Evolutionary conservation across 225 moss, liverwort and hornwort genomes (phyloP), one percentile per base, ranked within the genome.

Genomic region (Anthoceros angustus): DNA sequence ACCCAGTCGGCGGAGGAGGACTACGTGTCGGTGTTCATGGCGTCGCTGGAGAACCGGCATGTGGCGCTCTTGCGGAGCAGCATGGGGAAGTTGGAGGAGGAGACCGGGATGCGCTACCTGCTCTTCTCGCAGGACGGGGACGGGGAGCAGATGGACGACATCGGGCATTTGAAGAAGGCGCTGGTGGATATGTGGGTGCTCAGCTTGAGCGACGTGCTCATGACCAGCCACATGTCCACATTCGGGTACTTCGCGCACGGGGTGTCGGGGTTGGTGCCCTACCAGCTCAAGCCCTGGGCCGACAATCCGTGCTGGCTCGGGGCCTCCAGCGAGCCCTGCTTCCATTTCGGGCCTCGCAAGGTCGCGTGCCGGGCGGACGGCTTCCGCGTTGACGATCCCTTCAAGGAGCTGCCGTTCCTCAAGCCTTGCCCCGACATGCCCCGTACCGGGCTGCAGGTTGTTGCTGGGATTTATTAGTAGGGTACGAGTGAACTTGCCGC

Each of bases 211-310:
- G 87, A 87, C 65, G 68, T 74, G 12, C 45, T 87, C 21, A 68
- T 87, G 21, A 84, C 84, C 0, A 87, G 82, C 25, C 82, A 80
- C 70, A 82, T 84, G 80, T 87, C 84, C 12, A 87, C 84, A 0
- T 87, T 87, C 41, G 82, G 82, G 23, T 82, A 87, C 66, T 67
- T 77, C 2, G 84, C 82, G 0, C 87, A 87, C 14, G 84, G 75
- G 11, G 32, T 86, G 46, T 77, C 80, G 16, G 80, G 86, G 21
- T 50, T 84, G 0, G 80, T 81, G 14, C 84, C 84, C 0, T 82
- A 76, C 64, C 80, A 86, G 40, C 78, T 87, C 25, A 84, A 84
- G 67, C 84, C 77, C 9, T 87, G 87, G 87, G 69, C 73, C 0
- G 78, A 87, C 67, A 79, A 80, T 41, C 72, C 82, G 0, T 87